These are phyloP conservation scores for Sporobolomyces roseus DNA, from an alignment of 768 basidiomycete genomes.

Conservation along the genomic window DNA sequence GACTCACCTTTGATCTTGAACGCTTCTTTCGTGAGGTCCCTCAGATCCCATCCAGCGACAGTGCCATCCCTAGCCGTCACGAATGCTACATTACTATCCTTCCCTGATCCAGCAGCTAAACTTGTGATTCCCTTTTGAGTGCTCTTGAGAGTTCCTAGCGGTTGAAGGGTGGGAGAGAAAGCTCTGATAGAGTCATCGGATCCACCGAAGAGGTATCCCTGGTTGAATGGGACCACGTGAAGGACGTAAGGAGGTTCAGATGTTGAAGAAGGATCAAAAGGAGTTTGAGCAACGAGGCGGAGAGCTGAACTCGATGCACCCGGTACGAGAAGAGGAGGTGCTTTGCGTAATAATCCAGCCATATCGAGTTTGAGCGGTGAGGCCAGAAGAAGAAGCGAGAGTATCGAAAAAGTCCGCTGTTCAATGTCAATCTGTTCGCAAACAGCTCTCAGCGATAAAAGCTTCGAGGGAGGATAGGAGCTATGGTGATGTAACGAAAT, in stretches of 20 bases:
- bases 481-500: too few relatives aligned
- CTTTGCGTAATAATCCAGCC: conserved; percentile 18
- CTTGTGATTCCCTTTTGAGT: conserved; percentile 37
- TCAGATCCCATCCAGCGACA: conserved; percentile 35
- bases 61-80: conserved; percentile 38
- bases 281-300: conserved; percentile 28
- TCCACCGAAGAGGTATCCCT: conserved; percentile 37
- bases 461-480: too few relatives aligned
- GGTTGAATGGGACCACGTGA: conserved; percentile 30
- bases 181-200: conserved; percentile 41
- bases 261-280: conserved; percentile 26
- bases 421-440: neutral
- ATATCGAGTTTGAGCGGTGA: neutral
- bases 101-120: conserved; percentile 15
- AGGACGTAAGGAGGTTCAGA: conserved; percentile 43
- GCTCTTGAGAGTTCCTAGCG: conserved; percentile 25
- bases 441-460: too few relatives aligned
- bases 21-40: conserved; percentile 37
- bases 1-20: conserved; percentile 39
- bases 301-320: conserved; percentile 13
- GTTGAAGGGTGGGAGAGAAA: conserved; percentile 31
- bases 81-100: conserved; percentile 32
- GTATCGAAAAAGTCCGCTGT: neutral
- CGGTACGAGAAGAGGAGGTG: conserved; percentile 34
- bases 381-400: neutral